Base-by-base conservation (phyloP, 352 stramenopile species). In the Phytophthora litchii region DNA sequence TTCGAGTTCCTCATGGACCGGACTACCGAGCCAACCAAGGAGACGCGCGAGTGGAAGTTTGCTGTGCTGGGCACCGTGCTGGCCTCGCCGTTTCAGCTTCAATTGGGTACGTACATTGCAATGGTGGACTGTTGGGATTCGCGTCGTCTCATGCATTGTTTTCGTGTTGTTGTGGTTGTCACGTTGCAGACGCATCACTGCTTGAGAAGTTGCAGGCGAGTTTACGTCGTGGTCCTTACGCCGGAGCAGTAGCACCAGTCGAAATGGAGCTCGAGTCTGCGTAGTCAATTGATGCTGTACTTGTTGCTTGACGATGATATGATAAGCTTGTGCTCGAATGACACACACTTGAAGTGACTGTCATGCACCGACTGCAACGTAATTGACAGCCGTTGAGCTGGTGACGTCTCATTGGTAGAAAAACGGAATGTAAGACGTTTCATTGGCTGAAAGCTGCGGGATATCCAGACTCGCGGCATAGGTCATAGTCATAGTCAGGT, bases 21-120 rank as follows among this genome's bases (percentile, higher is more conserved):
- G 31, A 72, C 66, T 17, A 95, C 87, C 8, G 87, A 95, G 55
- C 83, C 85, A 20, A 93, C 78, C 20, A 95, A 94, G 46, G 72
- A 88, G 46, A 89, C 83, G 20, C 80, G 85, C 58, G 87, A 95
- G 68, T 95, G 87, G 87, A 95, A 95, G 61, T 95, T 95, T 61
- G 82, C 87, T 7, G 68, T 95, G 47, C 72, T 91, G n/a, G 87
- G 94, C 37, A 80, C 83, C 19, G 49, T 94, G 9, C 17, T 94
- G 12, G 78, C 71, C 10, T 94, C 84, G n/a, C 80, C 72, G 12
- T 92, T 88, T 48, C 62, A 76, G 49, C 45, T 65, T 25, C 60
- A 77, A n/a, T 57, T 95, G 19, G 78, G 80, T 88, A 60, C 59
- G 78, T 72, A 19, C 50, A 20, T 61, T 54, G 42, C 52, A 55